A percentile compares a stretch with the other conserved stretches of the same genome.
Evolutionary conservation across 2,329 filamentous ascomycete species (phyloP).

Genomic region (Dryadomyces sulphureus): DNA sequence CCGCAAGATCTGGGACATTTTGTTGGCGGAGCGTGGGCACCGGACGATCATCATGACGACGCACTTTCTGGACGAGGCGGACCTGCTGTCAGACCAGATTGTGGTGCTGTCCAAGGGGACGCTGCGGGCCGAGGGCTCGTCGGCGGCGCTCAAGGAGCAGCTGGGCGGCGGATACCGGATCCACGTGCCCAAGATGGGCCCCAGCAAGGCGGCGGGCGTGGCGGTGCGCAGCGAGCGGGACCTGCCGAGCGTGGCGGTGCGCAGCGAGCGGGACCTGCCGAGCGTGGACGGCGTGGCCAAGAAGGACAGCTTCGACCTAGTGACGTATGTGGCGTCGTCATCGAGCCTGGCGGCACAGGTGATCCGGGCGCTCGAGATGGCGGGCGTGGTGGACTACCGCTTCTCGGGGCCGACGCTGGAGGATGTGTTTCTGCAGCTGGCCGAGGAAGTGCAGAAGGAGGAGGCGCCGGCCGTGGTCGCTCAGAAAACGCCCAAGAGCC

Average conservation of each 20-base stretch:
- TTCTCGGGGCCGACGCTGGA: slow-evolving; percentile 84
- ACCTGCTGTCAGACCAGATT: slow-evolving; percentile 78
- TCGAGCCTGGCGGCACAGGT: slow-evolving; percentile 58
- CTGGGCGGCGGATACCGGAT: slow-evolving; percentile 77
- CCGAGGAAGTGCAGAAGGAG: slow-evolving; percentile 58
- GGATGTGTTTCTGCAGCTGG: slow-evolving; percentile 77
- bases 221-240: slow-evolving; percentile 10
- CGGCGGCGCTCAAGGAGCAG: slow-evolving; percentile 69
- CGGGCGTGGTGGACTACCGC: slow-evolving; percentile 61
- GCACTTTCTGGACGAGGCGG: slow-evolving; percentile 87
- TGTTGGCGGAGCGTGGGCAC: slow-evolving; percentile 67
- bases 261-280: slow-evolving; percentile 19
- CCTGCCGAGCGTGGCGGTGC: slow-evolving; percentile 17
- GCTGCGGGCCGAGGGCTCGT: slow-evolving; percentile 68
- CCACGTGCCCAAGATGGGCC: slow-evolving; percentile 52
- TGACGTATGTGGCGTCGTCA: slow-evolving; percentile 55
- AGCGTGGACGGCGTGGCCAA: slow-evolving; percentile 40
- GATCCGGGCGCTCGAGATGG: slow-evolving; percentile 52
- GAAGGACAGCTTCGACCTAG: slow-evolving; percentile 52
- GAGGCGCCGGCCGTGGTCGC: slow-evolving; percentile 4
- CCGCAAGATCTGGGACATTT: slow-evolving; percentile 86
- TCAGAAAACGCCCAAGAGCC: background rate
- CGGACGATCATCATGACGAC: slow-evolving; percentile 81
- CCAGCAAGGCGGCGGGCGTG: too few relatives aligned
- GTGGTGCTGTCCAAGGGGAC: slow-evolving; percentile 75